Percentiles rank a stretch among this genome's conserved stretches.
phyloP scores from a whole-genome alignment of 1,139 yeast species.

The Geotrichum macrosporum region DNA sequence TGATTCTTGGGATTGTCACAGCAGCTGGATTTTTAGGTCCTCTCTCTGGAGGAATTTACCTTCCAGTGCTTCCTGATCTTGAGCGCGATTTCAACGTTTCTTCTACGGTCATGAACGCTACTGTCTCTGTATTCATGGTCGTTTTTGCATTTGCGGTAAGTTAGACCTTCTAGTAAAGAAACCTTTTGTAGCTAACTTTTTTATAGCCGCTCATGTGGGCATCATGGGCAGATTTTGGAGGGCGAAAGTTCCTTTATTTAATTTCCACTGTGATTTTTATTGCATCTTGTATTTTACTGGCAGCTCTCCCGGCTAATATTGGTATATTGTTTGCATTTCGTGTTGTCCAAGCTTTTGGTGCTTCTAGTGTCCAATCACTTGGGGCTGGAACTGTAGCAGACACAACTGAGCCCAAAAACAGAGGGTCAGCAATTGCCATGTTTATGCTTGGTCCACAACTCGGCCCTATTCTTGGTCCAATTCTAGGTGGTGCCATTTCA shows the following conservation, averaged over 20 bases:
- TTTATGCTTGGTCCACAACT: conserved; percentile 77
- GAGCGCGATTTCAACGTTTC: conserved; percentile 44
- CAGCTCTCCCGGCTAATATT: conserved; percentile 61
- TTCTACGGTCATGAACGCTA: conserved; percentile 49
- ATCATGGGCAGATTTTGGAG: conserved; percentile 54
- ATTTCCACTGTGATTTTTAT: conserved; percentile 45
- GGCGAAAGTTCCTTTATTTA: conserved; percentile 50
- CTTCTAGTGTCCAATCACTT: conserved; percentile 82
- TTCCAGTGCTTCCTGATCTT: conserved; percentile 52
- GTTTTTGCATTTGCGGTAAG: conserved; percentile 46
- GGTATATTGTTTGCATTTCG: conserved; percentile 62
- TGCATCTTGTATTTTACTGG: conserved; percentile 47
- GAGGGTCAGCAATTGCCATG: conserved; percentile 78
- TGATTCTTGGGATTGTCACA: conserved; percentile 42
- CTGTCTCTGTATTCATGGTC: conserved; percentile 58
- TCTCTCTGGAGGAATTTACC: conserved; percentile 55
- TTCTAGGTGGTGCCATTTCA: conserved; percentile 73
- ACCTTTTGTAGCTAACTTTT: too few relatives aligned
- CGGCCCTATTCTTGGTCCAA: conserved; percentile 79
- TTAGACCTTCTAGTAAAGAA: not conserved
- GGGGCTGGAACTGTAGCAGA: conserved; percentile 90
- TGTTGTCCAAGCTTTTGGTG: conserved; percentile 73
- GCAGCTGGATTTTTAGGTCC: conserved; percentile 57
- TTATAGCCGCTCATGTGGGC: conserved; percentile 50
- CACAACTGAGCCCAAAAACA: conserved; percentile 57